phyloP scores from a whole-genome alignment of 495 filamentous ascomycete genomes.

The Penicilliopsis zonata region DNA sequence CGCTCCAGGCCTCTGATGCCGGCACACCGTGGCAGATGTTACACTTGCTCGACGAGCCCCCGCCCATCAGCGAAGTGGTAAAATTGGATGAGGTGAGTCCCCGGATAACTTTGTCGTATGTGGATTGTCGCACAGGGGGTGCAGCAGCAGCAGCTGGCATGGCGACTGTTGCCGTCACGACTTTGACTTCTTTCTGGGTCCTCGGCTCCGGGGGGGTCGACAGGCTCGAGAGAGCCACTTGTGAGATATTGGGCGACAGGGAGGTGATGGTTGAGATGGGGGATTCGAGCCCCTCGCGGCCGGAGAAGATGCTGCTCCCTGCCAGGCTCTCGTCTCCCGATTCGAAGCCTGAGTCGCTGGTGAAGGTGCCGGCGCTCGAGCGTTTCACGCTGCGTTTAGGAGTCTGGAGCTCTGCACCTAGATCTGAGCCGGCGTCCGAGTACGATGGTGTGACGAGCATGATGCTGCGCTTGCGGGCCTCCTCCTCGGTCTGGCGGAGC shows the following conservation, averaged over 20 bases:
- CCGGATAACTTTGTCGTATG: constrained; percentile 31
- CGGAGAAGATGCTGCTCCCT: constrained; percentile 55
- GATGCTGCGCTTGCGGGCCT: constrained; percentile 28
- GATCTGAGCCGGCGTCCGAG: constrained; percentile 35
- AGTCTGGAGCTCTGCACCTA: constrained; percentile 40
- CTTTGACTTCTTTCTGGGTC: constrained; percentile 12
- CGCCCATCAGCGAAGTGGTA: constrained; percentile 20
- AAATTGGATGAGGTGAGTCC: constrained; percentile 25
- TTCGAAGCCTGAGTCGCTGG: constrained; percentile 41
- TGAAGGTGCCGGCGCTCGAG: constrained; percentile 38
- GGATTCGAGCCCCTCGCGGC: constrained; percentile 39
- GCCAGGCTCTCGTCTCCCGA: constrained; percentile 43
- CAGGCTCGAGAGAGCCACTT: constrained; percentile 20
- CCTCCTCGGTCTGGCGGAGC: constrained; percentile 40
- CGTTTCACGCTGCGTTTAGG: constrained; percentile 35
- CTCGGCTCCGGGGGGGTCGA: constrained; percentile 10
- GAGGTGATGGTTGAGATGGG: constrained; percentile 36
- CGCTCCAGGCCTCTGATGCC: constrained; percentile 57
- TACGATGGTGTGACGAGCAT: constrained; percentile 21
- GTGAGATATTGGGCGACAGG: constrained; percentile 26
- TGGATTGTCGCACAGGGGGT: constrained; percentile 17
- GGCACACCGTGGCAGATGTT: constrained; percentile 49
- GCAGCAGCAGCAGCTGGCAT: constrained; percentile 3
- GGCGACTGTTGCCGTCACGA: constrained; percentile 4
- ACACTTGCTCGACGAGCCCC: constrained; percentile 31